Conservation (phyloP, 768 basidiomycete species). For the Mycena crocata region DNA sequence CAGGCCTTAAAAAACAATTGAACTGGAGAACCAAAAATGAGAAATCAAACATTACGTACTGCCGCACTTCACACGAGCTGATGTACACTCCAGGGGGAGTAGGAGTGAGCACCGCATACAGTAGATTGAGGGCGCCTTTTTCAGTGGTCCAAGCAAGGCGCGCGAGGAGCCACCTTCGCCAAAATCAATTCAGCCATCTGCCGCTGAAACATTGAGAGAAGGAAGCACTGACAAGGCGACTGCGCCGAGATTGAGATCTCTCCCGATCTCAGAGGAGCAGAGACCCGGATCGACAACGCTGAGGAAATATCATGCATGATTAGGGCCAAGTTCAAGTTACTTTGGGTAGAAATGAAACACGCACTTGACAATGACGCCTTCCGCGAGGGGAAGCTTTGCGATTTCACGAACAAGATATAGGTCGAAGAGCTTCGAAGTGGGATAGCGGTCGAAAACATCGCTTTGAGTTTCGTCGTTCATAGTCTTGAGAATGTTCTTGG, state of each 20-base stretch:
- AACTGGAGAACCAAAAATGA: neutral
- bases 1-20: neutral
- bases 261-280: constrained; percentile 8
- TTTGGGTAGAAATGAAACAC: neutral
- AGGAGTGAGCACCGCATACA: constrained; percentile 4
- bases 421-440: constrained; percentile 24
- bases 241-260: neutral
- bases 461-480: constrained; percentile 11
- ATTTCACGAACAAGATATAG: constrained; percentile 7
- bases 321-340: no score
- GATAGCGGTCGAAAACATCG: constrained; percentile 13
- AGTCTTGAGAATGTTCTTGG: constrained; percentile 15
- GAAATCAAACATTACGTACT: neutral
- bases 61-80: neutral
- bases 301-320: no score
- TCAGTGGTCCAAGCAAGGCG: neutral
- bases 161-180: neutral
- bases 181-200: neutral
- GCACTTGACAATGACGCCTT: constrained; percentile 29
- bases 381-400: constrained; percentile 9
- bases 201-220: neutral
- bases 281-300: constrained; percentile 20
- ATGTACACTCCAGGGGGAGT: constrained; percentile 21
- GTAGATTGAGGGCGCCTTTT: constrained; percentile 19
- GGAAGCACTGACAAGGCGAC: neutral